Percentiles rank a stretch among this genome's conserved stretches.
Conservation (phyloP, 2,329 filamentous ascomycete species). For the Sordariomycetes sp. region DNA sequence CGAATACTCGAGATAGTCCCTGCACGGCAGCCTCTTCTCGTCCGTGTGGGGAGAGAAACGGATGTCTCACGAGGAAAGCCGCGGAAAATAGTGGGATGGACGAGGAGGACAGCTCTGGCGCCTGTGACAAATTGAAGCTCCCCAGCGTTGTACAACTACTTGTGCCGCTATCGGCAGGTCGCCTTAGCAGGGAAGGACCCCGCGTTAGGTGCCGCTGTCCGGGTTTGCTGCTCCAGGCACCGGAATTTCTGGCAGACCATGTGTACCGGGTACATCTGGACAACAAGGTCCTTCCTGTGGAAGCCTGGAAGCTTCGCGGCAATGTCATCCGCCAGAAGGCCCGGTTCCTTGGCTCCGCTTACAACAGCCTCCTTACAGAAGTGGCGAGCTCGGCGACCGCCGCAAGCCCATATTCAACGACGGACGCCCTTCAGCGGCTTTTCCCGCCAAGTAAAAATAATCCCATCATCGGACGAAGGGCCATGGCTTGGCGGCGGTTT, state of each 20-base stretch:
- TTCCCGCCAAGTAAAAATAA: no score
- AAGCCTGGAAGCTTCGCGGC: background rate
- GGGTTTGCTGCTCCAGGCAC: background rate
- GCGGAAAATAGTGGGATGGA: background rate
- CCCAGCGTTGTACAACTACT: background rate
- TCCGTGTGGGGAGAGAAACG: background rate
- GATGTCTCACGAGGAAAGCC: background rate
- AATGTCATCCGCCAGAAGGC: no score
- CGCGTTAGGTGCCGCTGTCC: background rate
- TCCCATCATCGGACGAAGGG: no score
- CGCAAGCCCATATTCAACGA: no score
- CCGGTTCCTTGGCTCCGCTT: background rate
- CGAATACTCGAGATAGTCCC: background rate
- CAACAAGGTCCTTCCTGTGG: background rate
- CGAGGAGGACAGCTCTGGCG: background rate
- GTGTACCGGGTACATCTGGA: background rate
- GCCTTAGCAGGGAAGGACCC: background rate
- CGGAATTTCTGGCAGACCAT: background rate
- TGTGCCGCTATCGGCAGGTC: background rate
- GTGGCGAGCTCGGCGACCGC: background rate
- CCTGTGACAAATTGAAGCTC: background rate
- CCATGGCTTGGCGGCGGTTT: no score
- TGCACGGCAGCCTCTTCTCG: background rate
- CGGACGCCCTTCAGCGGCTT: no score
- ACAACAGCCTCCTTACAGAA: background rate